Conservation (phyloP, 495 filamentous ascomycete species). For the Penicillium arizonense region DNA sequence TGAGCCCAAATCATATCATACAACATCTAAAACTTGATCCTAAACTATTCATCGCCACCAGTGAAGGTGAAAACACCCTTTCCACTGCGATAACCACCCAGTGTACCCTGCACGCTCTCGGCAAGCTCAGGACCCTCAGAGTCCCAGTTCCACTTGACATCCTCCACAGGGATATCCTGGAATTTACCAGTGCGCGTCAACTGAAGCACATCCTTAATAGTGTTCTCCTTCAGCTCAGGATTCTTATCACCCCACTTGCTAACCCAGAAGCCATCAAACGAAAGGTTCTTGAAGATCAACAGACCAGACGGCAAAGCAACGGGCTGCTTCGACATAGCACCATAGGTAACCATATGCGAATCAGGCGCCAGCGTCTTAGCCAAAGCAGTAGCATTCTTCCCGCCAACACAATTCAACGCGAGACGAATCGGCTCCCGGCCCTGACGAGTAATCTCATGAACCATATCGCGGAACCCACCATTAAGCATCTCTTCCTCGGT, state of each 20-base stretch:
- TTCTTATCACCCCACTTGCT: constrained; percentile 81
- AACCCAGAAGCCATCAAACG: constrained; percentile 92
- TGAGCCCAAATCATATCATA: neutral
- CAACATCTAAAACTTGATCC: neutral
- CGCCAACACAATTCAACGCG: constrained; percentile 94
- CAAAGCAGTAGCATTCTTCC: constrained; percentile 70
- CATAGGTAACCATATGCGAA: constrained; percentile 86
- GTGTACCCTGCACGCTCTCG: constrained; percentile 69
- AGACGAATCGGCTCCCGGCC: constrained; percentile 67
- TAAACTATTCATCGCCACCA: constrained; percentile 33
- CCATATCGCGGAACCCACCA: constrained; percentile 57
- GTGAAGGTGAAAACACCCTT: constrained; percentile 90
- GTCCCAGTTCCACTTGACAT: constrained; percentile 77
- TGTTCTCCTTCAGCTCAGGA: constrained; percentile 69
- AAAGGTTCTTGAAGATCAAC: constrained; percentile 86
- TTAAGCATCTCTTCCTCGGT: constrained; percentile 75
- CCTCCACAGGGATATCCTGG: constrained; percentile 73
- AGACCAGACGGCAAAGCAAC: constrained; percentile 72
- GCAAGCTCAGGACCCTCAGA: constrained; percentile 62
- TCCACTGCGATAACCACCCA: constrained; percentile 74
- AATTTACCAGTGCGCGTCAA: constrained; percentile 74
- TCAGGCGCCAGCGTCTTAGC: constrained; percentile 63
- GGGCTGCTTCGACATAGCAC: constrained; percentile 88
- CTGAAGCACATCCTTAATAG: constrained; percentile 76
- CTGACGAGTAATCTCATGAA: constrained; percentile 68